These are phyloP conservation scores for Eutrema japonicum DNA, from an alignment of 345 rosid species.

Conservation along the genomic window DNA sequence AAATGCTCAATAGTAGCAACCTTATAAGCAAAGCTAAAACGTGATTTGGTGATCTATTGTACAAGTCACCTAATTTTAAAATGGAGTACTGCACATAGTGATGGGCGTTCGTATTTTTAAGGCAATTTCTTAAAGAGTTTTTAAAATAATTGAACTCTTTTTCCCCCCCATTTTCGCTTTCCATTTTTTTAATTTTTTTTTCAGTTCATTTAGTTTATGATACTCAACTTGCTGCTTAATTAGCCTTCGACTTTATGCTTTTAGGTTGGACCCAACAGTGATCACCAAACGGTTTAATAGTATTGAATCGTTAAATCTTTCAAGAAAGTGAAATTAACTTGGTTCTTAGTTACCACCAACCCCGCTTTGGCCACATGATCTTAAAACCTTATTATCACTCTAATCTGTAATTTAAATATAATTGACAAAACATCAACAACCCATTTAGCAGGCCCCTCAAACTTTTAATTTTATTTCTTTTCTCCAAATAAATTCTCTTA, in stretches of 20 bases:
- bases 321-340: constrained; percentile 23
- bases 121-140: background rate
- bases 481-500: background rate
- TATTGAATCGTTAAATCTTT: background rate
- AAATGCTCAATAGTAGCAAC: constrained; percentile 8
- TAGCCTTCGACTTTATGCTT: constrained; percentile 36
- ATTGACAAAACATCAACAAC: constrained; percentile 31
- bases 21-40: constrained; percentile 41
- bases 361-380: constrained; percentile 18
- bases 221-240: constrained; percentile 24
- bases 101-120: constrained; percentile 20
- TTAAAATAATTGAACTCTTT: no score
- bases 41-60: constrained; percentile 22
- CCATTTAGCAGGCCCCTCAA: constrained; percentile 26
- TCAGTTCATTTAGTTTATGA: background rate
- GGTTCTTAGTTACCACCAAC: constrained; percentile 36
- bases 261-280: constrained; percentile 22
- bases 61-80: constrained; percentile 21
- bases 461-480: constrained; percentile 9
- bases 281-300: constrained; percentile 34
- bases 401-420: constrained; percentile 1
- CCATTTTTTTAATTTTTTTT: constrained; percentile 1
- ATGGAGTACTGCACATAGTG: constrained; percentile 24
- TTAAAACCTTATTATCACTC: constrained; percentile 7
- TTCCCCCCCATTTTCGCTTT: background rate